A percentile compares a stretch with the other conserved stretches of the same genome.
Conservation (phyloP, 1,284 basidiomycete genomes). For the Tylopilus sp. region DNA sequence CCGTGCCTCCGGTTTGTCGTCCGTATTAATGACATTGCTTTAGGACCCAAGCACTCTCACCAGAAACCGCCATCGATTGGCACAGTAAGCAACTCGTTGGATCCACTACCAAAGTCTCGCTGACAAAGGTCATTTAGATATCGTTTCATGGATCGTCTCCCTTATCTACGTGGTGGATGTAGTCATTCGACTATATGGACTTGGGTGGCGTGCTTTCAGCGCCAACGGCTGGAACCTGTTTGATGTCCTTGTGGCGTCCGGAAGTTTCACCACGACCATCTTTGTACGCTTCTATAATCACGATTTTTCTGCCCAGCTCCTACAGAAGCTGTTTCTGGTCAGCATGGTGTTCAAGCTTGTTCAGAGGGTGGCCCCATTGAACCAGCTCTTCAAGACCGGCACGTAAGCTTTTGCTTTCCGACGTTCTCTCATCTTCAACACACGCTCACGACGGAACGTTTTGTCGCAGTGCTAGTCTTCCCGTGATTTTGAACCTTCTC, state of each 20-base stretch:
- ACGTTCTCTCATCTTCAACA: neutral
- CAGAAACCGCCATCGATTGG: slow-evolving; percentile 52
- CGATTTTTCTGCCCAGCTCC: slow-evolving; percentile 57
- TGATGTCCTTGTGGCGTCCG: slow-evolving; percentile 78
- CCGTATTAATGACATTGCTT: neutral
- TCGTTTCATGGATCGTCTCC: slow-evolving; percentile 74
- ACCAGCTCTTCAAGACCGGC: slow-evolving; percentile 96
- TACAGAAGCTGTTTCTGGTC: slow-evolving; percentile 94
- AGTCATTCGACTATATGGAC: slow-evolving; percentile 71
- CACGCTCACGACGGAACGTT: neutral
- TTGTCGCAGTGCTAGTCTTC: slow-evolving; percentile 69
- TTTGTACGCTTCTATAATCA: slow-evolving; percentile 59
- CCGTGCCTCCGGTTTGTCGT: neutral
- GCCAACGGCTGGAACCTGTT: slow-evolving; percentile 93
- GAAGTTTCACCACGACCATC: slow-evolving; percentile 82
- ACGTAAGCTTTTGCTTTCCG: slow-evolving; percentile 52
- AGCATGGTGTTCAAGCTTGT: slow-evolving; percentile 93
- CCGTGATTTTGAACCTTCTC: slow-evolving; percentile 82
- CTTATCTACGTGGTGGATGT: slow-evolving; percentile 78
- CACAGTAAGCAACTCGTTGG: slow-evolving; percentile 52
- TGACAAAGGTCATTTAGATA: slow-evolving; percentile 41
- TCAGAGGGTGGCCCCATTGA: slow-evolving; percentile 83
- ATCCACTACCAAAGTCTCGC: neutral
- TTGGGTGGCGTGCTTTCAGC: slow-evolving; percentile 81
- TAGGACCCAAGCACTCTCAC: slow-evolving; percentile 78